Conservation (phyloP, 75 land plant species). For the Larix kaempferi region DNA sequence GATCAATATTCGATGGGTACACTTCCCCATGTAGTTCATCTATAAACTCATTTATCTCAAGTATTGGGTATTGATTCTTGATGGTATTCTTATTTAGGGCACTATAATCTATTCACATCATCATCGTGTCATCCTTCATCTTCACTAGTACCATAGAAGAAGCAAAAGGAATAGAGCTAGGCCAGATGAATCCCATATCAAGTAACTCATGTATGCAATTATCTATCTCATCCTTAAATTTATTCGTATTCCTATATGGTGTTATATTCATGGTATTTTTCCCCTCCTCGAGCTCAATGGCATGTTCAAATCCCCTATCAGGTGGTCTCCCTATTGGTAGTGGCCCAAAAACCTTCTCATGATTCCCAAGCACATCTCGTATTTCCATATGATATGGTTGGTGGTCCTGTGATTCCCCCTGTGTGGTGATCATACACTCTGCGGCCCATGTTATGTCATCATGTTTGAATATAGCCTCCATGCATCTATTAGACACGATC, state of each 20-base stretch:
- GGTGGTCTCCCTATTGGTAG: not conserved
- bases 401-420: not conserved
- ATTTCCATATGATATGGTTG: not conserved
- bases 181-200: too few species aligned
- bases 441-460: not conserved
- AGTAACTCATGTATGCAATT: not conserved
- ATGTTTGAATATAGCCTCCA: not conserved
- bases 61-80: constrained; percentile 7
- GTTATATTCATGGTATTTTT: not conserved
- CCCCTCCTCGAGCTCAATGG: not conserved
- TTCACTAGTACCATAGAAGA: not conserved
- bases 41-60: constrained; percentile 1
- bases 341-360: not conserved
- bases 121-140: not conserved
- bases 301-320: not conserved
- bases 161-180: not conserved
- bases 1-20: constrained; percentile 3
- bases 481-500: not conserved
- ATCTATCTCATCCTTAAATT: not conserved
- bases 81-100: constrained; percentile 11
- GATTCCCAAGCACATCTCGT: not conserved
- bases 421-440: not conserved
- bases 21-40: constrained; percentile 8
- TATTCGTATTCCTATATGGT: not conserved
- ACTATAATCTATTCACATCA: constrained; percentile 3